Evolutionary conservation across 768 basidiomycete species (phyloP).

Genomic region (Trametes punicea): DNA sequence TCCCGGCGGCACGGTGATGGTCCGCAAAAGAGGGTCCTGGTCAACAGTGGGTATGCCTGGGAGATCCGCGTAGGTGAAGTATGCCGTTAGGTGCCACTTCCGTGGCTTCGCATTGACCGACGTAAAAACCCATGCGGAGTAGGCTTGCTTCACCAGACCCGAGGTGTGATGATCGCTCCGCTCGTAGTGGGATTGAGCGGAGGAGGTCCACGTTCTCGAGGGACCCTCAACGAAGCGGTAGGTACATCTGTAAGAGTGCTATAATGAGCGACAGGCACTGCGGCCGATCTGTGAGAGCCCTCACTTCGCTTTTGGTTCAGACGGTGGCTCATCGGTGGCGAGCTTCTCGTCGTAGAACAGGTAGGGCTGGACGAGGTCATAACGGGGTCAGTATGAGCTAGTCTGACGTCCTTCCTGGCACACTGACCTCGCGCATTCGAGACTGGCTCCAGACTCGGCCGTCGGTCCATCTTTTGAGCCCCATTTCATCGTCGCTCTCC

Average conservation of each 20-base stretch:
- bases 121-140: constrained; percentile 58
- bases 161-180: constrained; percentile 49
- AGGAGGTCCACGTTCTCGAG: constrained; percentile 45
- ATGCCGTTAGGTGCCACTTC: constrained; percentile 64
- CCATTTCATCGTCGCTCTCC: constrained; percentile 62
- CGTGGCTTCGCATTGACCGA: constrained; percentile 44
- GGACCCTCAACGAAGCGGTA: constrained; percentile 60
- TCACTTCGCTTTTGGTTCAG: constrained; percentile 40
- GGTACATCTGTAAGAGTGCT: constrained; percentile 18
- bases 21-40: constrained; percentile 35
- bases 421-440: constrained; percentile 55
- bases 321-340: constrained; percentile 41
- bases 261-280: constrained; percentile 23
- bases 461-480: constrained; percentile 69
- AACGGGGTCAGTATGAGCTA: constrained; percentile 12
- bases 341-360: constrained; percentile 66
- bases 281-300: constrained; percentile 16
- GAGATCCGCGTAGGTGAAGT: constrained; percentile 40
- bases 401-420: neutral
- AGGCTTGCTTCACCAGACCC: constrained; percentile 69
- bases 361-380: constrained; percentile 46
- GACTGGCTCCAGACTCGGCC: constrained; percentile 68
- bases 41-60: constrained; percentile 37
- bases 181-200: constrained; percentile 57
- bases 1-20: constrained; percentile 36